These are phyloP conservation scores for Leptoxyphium fumago DNA, from an alignment of 2,329 filamentous ascomycete genomes.

Conservation along the genomic window DNA sequence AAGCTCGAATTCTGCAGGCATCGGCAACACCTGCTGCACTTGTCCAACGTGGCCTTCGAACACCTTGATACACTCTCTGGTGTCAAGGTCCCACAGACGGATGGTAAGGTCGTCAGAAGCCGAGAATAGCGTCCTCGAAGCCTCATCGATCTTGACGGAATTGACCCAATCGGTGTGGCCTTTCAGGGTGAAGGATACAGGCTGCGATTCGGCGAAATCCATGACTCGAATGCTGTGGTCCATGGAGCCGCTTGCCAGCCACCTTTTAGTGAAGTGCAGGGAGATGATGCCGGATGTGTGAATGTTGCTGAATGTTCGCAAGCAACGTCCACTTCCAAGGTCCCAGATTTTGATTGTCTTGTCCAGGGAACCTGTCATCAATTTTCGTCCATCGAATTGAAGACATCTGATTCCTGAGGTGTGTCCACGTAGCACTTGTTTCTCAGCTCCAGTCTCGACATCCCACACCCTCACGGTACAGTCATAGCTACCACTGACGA, in stretches of 20 bases:
- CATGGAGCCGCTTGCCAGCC: slow-evolving; percentile 76
- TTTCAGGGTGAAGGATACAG: slow-evolving; percentile 52
- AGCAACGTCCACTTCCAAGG: slow-evolving; percentile 77
- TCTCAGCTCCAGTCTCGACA: slow-evolving; percentile 69
- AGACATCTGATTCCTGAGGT: slow-evolving; percentile 71
- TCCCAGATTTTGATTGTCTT: slow-evolving; percentile 89
- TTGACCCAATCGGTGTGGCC: slow-evolving; percentile 95
- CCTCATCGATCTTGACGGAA: slow-evolving; percentile 71
- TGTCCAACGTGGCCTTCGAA: slow-evolving; percentile 90
- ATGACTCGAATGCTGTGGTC: slow-evolving; percentile 86
- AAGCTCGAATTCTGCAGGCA: slow-evolving; percentile 79
- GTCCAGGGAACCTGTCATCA: slow-evolving; percentile 84
- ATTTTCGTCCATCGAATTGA: slow-evolving; percentile 81
- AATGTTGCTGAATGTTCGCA: slow-evolving; percentile 57
- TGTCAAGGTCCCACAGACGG: slow-evolving; percentile 86
- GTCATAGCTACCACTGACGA: slow-evolving; percentile 92
- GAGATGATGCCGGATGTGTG: slow-evolving; percentile 75
- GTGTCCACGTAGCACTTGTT: slow-evolving; percentile 75
- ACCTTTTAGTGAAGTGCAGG: slow-evolving; percentile 72
- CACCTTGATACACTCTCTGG: slow-evolving; percentile 56
- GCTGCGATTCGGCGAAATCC: slow-evolving; percentile 70
- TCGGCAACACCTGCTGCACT: slow-evolving; percentile 76
- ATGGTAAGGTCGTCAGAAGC: slow-evolving; percentile 87
- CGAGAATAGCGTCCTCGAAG: slow-evolving; percentile 64
- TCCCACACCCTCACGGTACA: slow-evolving; percentile 94